Conservation (phyloP, 2,329 filamentous ascomycete genomes). For the Aspergillus persii region DNA sequence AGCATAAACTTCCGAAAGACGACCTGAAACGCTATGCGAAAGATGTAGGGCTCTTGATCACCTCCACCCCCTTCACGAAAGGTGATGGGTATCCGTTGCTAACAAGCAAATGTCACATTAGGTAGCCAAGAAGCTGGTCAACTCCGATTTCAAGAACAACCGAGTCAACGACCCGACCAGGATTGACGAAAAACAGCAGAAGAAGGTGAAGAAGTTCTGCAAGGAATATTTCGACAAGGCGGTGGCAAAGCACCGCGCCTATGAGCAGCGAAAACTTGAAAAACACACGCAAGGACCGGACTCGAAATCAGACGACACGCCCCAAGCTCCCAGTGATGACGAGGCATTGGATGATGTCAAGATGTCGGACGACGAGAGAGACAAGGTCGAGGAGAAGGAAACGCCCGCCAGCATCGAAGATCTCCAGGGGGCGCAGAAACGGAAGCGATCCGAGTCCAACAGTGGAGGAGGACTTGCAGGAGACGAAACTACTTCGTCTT, state of each 20-base stretch:
- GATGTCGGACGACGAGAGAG: conserved; percentile 42
- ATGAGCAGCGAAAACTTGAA: conserved; percentile 63
- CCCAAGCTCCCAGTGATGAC: conserved; percentile 19
- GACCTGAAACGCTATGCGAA: conserved; percentile 64
- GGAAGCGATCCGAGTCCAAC: conserved; percentile 58
- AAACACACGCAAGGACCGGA: conserved; percentile 34
- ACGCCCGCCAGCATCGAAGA: conserved; percentile 3
- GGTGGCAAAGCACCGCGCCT: conserved; percentile 68
- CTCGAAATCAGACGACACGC: conserved; percentile 23
- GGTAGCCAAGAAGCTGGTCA: conserved; percentile 82
- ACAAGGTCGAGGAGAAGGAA: conserved; percentile 18
- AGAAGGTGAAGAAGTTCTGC: conserved; percentile 79
- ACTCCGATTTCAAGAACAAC: conserved; percentile 85
- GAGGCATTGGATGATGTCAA: conserved; percentile 31
- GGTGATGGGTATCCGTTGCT: conserved; percentile 26
- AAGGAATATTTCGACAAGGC: conserved; percentile 86
- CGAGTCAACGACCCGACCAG: conserved; percentile 79
- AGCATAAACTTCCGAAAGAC: conserved; percentile 80
- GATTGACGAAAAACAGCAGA: conserved; percentile 73
- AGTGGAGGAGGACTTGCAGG: conserved; percentile 30
- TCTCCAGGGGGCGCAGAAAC: conserved; percentile 46
- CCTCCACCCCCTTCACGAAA: conserved; percentile 36
- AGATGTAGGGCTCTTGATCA: conserved; percentile 47
- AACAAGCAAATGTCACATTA: conserved; percentile 42
- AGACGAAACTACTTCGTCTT: conserved; percentile 44